Conservation (phyloP, 371 early-diverging fungal species). For the Rhizopus stolonifer region DNA sequence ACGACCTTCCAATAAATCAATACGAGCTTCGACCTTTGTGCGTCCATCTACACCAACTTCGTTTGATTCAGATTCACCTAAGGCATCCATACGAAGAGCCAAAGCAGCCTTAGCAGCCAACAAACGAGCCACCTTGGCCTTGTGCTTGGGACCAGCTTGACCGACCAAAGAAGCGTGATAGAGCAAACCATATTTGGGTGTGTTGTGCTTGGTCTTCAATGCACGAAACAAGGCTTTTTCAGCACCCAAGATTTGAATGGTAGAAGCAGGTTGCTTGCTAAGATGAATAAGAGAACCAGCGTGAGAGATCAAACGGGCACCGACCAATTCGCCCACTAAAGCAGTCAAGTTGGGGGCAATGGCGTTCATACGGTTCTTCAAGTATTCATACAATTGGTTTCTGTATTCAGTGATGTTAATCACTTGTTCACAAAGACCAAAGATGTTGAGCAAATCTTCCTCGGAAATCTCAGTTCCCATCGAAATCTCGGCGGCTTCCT, state of each 20-base stretch:
- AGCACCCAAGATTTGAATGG: conserved; percentile 97
- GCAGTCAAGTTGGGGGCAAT: conserved; percentile 94
- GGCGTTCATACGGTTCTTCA: conserved; percentile 87
- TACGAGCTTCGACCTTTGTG: conserved; percentile 82
- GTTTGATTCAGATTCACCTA: conserved; percentile 81
- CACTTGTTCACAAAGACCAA: conserved; percentile 71
- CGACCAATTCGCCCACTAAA: conserved; percentile 90
- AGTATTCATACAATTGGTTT: conserved; percentile 83
- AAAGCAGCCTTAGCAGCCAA: conserved; percentile 93
- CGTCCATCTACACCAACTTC: conserved; percentile 86
- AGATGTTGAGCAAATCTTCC: conserved; percentile 87
- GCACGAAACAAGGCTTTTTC: conserved; percentile 98
- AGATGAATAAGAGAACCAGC: conserved; percentile 91
- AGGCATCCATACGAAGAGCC: conserved; percentile 92
- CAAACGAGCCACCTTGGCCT: conserved; percentile 93
- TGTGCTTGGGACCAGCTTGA: conserved; percentile 81
- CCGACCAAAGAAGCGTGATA: conserved; percentile 91
- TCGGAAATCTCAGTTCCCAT: conserved; percentile 95
- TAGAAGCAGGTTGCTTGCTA: conserved; percentile 92
- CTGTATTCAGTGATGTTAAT: conserved; percentile 86
- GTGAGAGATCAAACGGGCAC: conserved; percentile 89
- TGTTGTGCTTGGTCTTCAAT: conserved; percentile 91
- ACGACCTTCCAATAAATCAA: conserved; percentile 83
- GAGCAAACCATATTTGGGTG: conserved; percentile 97
- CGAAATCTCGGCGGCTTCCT: conserved; percentile 84